Evolutionary conservation across 352 stramenopile species (phyloP), one percentile per base, ranked within the genome.

Genomic region (Phytophthora ramorum): DNA sequence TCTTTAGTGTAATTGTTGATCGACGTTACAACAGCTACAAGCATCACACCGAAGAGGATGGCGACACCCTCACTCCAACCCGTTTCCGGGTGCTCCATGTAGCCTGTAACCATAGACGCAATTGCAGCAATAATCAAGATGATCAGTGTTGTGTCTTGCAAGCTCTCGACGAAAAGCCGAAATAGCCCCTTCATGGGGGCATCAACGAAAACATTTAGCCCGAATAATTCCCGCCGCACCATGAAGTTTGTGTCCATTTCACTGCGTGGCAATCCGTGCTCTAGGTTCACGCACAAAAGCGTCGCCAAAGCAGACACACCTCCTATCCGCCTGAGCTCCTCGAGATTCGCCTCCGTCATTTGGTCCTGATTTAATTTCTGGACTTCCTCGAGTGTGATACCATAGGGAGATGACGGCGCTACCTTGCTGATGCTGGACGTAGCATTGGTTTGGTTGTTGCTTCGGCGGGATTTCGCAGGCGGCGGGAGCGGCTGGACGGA

Each of bases 1-100:
- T 97, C 89, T 55, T 97, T 97, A n/a, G 81, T 94, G 81, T 99
- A 99, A 65, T 99, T 97, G 69, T 98, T 99, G 12, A 94, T 81
- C 0, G 97, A 95, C 0, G 95, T 99, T 9, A 99, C 93, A 7
- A 98, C 66, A 7, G 97, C 94, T 6, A 99, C 97, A 46, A 99
- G 86, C 9, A 95, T 76, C 32, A 99, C 97, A 9, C 96, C 94
- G 10, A 85, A 78, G 44, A 99, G 72, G 69, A 99, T 99, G 14
- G 96, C 94, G 6, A 96, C 83, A 17, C 96, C 97, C 73, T 99
- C 96, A 51, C 98, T 97, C 96, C 96, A 99, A 4, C 91, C 91
- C 0, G 68, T 92, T 22, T 79, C 68, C 2, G 85, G 85, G 52
- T 95, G 76, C 52, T 95, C 87, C 55, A 93, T 82, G 58, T 91